Base-by-base conservation (phyloP, 1,139 yeast genomes). In the Candida buenavistaensis region DNA sequence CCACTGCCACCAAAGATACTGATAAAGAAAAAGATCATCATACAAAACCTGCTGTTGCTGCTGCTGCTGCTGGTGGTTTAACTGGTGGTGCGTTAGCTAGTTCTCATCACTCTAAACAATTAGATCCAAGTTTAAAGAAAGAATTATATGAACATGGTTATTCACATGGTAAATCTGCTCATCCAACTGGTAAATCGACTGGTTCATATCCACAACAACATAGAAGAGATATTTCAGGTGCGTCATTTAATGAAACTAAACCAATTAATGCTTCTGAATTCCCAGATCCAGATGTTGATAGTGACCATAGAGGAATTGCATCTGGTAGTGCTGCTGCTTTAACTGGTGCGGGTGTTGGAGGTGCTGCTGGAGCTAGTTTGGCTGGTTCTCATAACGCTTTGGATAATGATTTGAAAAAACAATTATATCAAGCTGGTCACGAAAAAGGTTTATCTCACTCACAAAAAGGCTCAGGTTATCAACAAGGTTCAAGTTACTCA, bases 291-390 rank as follows among this genome's bases (percentile, higher is more conserved):
- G 27, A 32, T 15, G 5, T 23, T 27, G 37, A 23, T 15, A 19
- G 9, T 14, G 11, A 24, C 5, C 14, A 25, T n/a, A n/a, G n/a
- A n/a, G n/a, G n/a, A n/a, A n/a, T n/a, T n/a, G n/a, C n/a, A n/a
- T n/a, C n/a, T n/a, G n/a, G n/a, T n/a, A n/a, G n/a, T n/a, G n/a
- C n/a, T n/a, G 24, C 9, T 22, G 10, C 6, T 14, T 12, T 11
- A 22, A 40, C 34, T 14, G 43, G 35, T 24, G 38, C 36, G 15
- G 41, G 32, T 17, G 32, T 27, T 25, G 35, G 38, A 29, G 44
- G 33, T n/a, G 39, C 33, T 14, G 36, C 37, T 11, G 36, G 34
- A 14, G 28, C 33, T 14, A 22, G 17, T 12, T 14, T 16, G 14
- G 35, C 35, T 1, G 14, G 33, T 32, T 30, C 24, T 6, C 14